Conservation (phyloP, 441 rosid genomes). For the Gossypium davidsonii region DNA sequence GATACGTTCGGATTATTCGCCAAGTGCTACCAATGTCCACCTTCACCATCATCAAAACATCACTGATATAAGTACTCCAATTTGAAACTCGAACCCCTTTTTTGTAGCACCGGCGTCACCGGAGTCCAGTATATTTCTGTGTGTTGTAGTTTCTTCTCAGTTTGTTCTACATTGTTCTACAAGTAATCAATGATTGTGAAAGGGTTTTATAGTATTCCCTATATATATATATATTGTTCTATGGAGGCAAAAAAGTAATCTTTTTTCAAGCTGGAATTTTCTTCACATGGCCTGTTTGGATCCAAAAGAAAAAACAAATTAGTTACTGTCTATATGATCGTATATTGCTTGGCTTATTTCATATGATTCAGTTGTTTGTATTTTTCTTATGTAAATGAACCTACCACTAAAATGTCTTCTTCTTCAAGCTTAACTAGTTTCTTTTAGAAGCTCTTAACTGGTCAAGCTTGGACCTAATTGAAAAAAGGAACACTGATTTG, state of each 20-base stretch:
- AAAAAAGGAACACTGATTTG: too few relatives aligned
- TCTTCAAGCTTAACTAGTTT: background rate
- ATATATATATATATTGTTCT: too few relatives aligned
- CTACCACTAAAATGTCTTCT: background rate
- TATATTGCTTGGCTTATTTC: background rate
- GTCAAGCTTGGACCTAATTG: too few relatives aligned
- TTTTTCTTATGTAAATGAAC: background rate
- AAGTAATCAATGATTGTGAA: slow-evolving; percentile 13
- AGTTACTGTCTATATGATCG: background rate
- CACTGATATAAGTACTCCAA: slow-evolving; percentile 16
- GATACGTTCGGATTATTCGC: slow-evolving; percentile 58
- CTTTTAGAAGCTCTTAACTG: too few relatives aligned
- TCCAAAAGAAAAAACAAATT: slow-evolving; percentile 4
- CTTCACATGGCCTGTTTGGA: slow-evolving; percentile 15
- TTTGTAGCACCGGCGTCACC: background rate
- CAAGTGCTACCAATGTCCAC: slow-evolving; percentile 53
- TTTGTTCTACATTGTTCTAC: slow-evolving; percentile 11
- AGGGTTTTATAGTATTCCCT: background rate
- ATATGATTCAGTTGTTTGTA: background rate
- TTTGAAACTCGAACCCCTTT: background rate
- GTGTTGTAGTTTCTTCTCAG: background rate
- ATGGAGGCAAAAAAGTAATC: background rate
- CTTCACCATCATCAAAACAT: slow-evolving; percentile 26
- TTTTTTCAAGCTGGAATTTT: background rate
- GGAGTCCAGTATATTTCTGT: background rate